Conservation (phyloP, 2,329 filamentous ascomycete genomes). For the Penicillium olsonii region DNA sequence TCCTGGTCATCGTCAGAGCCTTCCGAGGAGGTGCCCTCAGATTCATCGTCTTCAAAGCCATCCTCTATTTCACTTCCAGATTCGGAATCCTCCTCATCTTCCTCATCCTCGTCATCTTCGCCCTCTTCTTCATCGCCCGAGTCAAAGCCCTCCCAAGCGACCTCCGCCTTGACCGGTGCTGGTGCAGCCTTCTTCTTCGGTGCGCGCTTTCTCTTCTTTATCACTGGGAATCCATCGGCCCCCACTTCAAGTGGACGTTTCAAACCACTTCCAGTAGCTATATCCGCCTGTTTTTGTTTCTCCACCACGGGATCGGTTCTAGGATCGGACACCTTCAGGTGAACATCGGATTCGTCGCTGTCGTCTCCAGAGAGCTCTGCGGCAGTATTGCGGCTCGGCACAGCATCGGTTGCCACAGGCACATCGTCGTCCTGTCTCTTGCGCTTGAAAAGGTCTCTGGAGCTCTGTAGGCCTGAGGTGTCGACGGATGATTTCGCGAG, state of each 20-base stretch:
- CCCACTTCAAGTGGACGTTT: conserved; percentile 84
- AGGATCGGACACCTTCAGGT: conserved; percentile 25
- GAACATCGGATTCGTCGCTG: conserved; percentile 35
- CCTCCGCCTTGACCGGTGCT: conserved; percentile 34
- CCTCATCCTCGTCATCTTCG: conserved; percentile 32
- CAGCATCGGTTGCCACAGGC: conserved; percentile 10
- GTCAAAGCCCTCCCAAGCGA: conserved; percentile 50
- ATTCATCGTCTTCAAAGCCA: conserved; percentile 33
- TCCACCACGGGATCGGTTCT: conserved; percentile 16
- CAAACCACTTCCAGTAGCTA: conserved; percentile 67
- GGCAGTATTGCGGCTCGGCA: conserved; percentile 24
- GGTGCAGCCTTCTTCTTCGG: conserved; percentile 50
- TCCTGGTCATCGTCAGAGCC: conserved; percentile 16
- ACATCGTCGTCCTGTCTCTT: conserved; percentile 61
- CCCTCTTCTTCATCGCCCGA: conserved; percentile 48
- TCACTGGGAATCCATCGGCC: conserved; percentile 74
- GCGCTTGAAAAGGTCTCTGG: conserved; percentile 71
- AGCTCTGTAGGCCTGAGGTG: conserved; percentile 77
- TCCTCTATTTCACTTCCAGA: conserved; percentile 28
- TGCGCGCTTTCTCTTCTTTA: conserved; percentile 76
- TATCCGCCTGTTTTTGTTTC: conserved; percentile 53
- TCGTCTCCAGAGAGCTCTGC: conserved; percentile 38
- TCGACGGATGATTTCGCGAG: conserved; percentile 78
- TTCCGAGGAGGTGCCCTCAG: conserved; percentile 19
- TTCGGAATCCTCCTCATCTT: conserved; percentile 23